Conservation (phyloP, 208 protist genomes). For the Acanthamoeba castellanii region DNA sequence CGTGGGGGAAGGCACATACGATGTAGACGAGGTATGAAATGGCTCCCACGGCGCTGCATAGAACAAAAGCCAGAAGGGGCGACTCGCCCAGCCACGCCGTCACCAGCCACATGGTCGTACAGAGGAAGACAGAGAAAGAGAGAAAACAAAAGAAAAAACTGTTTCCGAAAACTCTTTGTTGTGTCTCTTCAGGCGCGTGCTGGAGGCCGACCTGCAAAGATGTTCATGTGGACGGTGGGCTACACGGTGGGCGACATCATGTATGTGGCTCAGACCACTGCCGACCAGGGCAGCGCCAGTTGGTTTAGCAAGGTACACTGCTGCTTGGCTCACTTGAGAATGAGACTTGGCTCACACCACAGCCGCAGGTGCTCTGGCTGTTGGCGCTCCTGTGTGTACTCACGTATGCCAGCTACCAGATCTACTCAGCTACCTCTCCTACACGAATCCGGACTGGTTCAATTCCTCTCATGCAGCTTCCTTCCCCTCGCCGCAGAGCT, state of each 20-base stretch:
- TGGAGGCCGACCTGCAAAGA: background rate
- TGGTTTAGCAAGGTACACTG: background rate
- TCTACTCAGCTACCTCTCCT: background rate
- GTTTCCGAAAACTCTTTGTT: no score
- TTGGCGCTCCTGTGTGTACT: background rate
- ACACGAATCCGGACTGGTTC: background rate
- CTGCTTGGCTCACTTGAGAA: background rate
- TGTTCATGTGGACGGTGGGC: constrained; percentile 37
- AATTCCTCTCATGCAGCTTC: background rate
- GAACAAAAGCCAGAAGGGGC: no score
- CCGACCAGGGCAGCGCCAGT: background rate
- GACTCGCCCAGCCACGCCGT: no score
- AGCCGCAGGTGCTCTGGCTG: background rate
- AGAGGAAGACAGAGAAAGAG: no score
- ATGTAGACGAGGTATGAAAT: no score
- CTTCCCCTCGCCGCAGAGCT: no score
- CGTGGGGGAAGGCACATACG: no score
- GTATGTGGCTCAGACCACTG: background rate
- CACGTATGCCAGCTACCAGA: background rate
- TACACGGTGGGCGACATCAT: constrained; percentile 7
- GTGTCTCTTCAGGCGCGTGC: no score
- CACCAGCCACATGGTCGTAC: no score
- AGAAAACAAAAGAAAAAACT: no score
- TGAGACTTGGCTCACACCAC: no score
- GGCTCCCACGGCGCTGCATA: no score